Percentiles rank a stretch among this genome's conserved stretches.
These are phyloP conservation scores for Sporothrix inflata DNA, from an alignment of 2,329 filamentous ascomycete species.

Conservation along the genomic window DNA sequence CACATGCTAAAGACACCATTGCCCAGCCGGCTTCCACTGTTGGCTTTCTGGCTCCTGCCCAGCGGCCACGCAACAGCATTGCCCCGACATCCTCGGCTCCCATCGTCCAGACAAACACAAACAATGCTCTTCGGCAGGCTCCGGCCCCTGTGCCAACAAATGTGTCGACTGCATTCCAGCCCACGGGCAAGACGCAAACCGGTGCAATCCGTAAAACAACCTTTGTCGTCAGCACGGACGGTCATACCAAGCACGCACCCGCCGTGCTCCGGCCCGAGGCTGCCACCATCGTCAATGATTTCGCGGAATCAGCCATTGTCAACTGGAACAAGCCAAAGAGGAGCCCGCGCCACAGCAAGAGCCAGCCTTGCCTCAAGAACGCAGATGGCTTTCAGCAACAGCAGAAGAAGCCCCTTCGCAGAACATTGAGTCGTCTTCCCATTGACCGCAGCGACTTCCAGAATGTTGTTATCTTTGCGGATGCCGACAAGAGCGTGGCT, in stretches of 20 bases:
- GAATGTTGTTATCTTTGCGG: conserved; percentile 25
- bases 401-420: conserved; percentile 30
- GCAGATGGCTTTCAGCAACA: conserved; percentile 28
- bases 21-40: conserved; percentile 17
- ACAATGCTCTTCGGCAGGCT: neutral
- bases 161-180: neutral
- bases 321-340: conserved; percentile 32
- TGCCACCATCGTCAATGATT: conserved; percentile 3
- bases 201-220: conserved; percentile 24
- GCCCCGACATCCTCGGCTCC: neutral
- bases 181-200: neutral
- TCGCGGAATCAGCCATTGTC: neutral
- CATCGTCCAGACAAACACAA: neutral
- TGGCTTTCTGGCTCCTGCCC: conserved; percentile 31
- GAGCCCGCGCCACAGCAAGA: conserved; percentile 54
- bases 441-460: conserved; percentile 26
- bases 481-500: neutral
- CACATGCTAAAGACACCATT: conserved; percentile 45
- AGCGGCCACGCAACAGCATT: conserved; percentile 27
- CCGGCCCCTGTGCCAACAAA: neutral
- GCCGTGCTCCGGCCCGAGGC: conserved; percentile 13
- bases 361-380: conserved; percentile 55
- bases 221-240: conserved; percentile 8
- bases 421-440: conserved; percentile 33
- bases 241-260: neutral